Base-by-base conservation (phyloP, 495 filamentous ascomycete genomes). In the Baudoinia panamericana region DNA sequence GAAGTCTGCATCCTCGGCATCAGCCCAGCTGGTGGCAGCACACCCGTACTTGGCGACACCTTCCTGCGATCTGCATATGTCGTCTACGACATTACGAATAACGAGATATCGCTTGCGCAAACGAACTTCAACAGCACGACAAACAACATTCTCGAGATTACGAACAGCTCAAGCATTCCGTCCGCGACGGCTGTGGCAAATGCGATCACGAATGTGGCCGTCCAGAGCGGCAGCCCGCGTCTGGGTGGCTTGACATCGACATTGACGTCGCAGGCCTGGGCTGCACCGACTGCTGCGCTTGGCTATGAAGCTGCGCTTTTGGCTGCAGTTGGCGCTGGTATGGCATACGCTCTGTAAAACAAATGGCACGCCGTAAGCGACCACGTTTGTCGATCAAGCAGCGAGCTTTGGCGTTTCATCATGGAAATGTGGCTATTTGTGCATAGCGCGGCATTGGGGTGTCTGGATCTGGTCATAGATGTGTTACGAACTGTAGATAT, bases 61-160 rank as follows among this genome's bases (percentile, higher is more conserved):
- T 97, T 95, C 64, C 67, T 97, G 12, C 73, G 90, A 40, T 82
- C 77, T 24, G 85, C 87, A 0, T 97, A 95, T 53, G 76, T 94
- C 20, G 88, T 97, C 0, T 95, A 86, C 53, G 87, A 95, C 52
- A 63, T 95, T 12, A 70, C 67, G 11, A 93, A 88, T 56, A 84
- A 94, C 59, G 70, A 85, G 61, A 87, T 97, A 42, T 80, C 78
- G 9, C 60, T 97, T 27, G 88, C 84, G 10, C 80, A 82, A 54
- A 90, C 88, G 1, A 75, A 73, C 31, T 93, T 92, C 62, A 84
- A 94, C 54, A 61, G 74, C 4, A 80, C 77, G 0, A 50, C 58
- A 4, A 68, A 68, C 17, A 68, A 74, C 30, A 63, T 94, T 32
- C 46, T 69, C 12, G 87, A 93, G 60, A 93, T 96, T 43, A 70